Percentiles rank a stretch among this genome's conserved stretches.
phyloP scores from a whole-genome alignment of 345 rosid species.

The Abelmoschus esculentus region DNA sequence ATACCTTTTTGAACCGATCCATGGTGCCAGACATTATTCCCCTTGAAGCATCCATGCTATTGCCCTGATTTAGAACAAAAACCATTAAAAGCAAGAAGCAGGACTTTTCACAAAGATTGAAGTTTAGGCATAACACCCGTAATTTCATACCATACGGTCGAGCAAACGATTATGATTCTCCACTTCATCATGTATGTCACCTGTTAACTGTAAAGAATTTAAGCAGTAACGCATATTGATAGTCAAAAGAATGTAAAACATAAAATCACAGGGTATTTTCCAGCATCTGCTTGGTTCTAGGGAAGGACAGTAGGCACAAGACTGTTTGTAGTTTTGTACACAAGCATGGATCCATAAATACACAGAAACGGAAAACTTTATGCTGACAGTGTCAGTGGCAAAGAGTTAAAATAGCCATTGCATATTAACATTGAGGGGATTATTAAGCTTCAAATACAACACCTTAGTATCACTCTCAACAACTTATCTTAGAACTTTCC shows the following conservation, averaged over 20 bases:
- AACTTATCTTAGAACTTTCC: not conserved
- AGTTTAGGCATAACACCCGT: slow-evolving; percentile 4
- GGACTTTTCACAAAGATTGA: not conserved
- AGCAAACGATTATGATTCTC: slow-evolving; percentile 84
- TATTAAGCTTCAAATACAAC: not conserved
- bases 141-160: slow-evolving; percentile 48
- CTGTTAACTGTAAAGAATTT: slow-evolving; percentile 49
- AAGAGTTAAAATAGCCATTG: not conserved
- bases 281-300: not conserved
- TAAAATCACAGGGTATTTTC: not conserved
- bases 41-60: slow-evolving; percentile 74
- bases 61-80: slow-evolving; percentile 48
- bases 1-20: slow-evolving; percentile 80
- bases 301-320: not conserved
- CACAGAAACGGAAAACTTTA: not conserved
- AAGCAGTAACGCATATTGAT: not conserved
- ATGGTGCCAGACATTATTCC: slow-evolving; percentile 84
- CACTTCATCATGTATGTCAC: slow-evolving; percentile 81
- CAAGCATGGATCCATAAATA: not conserved
- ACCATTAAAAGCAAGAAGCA: slow-evolving; percentile 13
- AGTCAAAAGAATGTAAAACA: not conserved
- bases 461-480: not conserved
- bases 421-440: not conserved
- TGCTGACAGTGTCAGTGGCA: not conserved
- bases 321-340: not conserved